Evolutionary conservation across 805 yeast genomes (phyloP).

Genomic region (Cyberlindnera maritima): DNA sequence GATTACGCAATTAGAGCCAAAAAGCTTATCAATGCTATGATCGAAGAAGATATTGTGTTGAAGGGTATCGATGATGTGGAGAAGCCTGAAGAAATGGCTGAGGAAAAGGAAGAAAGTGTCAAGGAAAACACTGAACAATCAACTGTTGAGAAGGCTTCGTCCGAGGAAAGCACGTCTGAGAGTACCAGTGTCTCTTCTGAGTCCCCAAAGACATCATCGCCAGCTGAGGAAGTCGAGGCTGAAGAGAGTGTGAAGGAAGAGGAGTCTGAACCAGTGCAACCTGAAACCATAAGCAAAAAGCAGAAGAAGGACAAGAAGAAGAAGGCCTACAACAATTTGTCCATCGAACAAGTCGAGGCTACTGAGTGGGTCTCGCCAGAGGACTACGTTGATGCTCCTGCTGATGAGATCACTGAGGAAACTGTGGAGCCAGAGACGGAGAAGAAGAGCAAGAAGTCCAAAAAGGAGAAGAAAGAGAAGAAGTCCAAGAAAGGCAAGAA

Average conservation of each 20-base stretch:
- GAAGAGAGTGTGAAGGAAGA: no score
- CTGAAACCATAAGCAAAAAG: not conserved
- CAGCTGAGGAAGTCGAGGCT: no score
- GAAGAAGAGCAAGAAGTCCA: slow-evolving; percentile 17
- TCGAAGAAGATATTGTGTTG: slow-evolving; percentile 17
- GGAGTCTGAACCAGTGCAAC: no score
- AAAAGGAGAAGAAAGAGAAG: slow-evolving; percentile 8
- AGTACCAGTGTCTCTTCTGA: not conserved
- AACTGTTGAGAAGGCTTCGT: not conserved
- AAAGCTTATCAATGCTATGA: slow-evolving; percentile 21
- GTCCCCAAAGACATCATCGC: not conserved
- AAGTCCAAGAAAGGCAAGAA: not conserved
- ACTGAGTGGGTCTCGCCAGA: slow-evolving; percentile 28
- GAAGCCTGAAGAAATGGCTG: slow-evolving; percentile 7
- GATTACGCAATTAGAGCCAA: slow-evolving; percentile 28
- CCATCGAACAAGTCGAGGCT: slow-evolving; percentile 44
- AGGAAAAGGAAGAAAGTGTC: not conserved
- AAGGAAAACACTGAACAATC: not conserved
- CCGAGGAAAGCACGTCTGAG: not conserved
- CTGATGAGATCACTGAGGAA: slow-evolving; percentile 9
- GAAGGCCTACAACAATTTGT: slow-evolving; percentile 28
- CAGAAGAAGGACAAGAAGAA: slow-evolving; percentile 10
- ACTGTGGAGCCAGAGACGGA: slow-evolving; percentile 13
- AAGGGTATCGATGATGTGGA: slow-evolving; percentile 25
- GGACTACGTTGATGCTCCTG: slow-evolving; percentile 9